These are phyloP conservation scores for Boletus insuetus DNA, from an alignment of 768 basidiomycete species.

Conservation along the genomic window DNA sequence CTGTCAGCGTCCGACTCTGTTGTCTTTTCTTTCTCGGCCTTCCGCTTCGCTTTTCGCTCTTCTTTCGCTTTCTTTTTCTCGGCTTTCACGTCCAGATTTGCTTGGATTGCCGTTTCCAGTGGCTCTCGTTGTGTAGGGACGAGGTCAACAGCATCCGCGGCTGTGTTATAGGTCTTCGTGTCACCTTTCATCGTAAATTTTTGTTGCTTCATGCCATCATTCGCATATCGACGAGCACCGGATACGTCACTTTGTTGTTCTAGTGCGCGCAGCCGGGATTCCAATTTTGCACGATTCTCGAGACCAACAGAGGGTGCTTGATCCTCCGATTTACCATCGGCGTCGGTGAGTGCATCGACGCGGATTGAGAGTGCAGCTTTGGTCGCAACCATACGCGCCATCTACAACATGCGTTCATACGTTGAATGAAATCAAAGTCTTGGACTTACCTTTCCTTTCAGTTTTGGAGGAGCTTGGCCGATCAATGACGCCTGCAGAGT, in stretches of 20 bases:
- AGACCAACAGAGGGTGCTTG: constrained; percentile 84
- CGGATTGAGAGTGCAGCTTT: constrained; percentile 97
- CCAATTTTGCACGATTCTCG: constrained; percentile 92
- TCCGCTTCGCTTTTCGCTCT: constrained; percentile 70
- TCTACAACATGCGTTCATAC: constrained; percentile 42
- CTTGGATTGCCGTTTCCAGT: constrained; percentile 71
- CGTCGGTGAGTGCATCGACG: constrained; percentile 93
- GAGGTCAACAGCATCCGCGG: constrained; percentile 79
- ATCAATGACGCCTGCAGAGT: constrained; percentile 78
- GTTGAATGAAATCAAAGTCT: not conserved
- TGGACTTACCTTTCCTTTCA: constrained; percentile 84
- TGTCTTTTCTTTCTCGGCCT: constrained; percentile 49
- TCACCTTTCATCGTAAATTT: constrained; percentile 81
- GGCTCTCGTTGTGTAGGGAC: constrained; percentile 85
- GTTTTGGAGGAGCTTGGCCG: constrained; percentile 94
- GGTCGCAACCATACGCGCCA: constrained; percentile 99
- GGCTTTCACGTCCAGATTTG: constrained; percentile 77
- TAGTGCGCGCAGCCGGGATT: constrained; percentile 86
- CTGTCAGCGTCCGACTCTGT: constrained; percentile 33
- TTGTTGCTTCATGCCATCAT: constrained; percentile 64
- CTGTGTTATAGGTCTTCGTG: constrained; percentile 80
- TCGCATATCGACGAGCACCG: constrained; percentile 64
- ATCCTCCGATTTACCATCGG: constrained; percentile 84
- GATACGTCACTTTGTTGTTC: constrained; percentile 79
- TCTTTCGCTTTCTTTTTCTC: constrained; percentile 84